phyloP scores from a whole-genome alignment of 192 early-diverging fungal species.

The Umbelopsis ramanniana region DNA sequence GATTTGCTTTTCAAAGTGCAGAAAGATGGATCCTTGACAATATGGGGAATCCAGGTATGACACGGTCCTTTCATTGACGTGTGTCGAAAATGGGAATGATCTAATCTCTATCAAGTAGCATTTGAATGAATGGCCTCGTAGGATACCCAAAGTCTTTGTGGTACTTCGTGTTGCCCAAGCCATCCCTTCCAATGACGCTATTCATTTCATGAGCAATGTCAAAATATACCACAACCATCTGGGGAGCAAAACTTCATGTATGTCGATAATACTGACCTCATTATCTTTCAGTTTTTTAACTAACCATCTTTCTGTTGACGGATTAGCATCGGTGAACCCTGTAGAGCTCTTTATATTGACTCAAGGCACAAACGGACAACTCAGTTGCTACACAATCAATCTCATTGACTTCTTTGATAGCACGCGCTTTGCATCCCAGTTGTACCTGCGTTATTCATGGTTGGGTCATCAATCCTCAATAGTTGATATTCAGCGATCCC shows the following conservation, averaged over 20 bases:
- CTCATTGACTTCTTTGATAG: conserved; percentile 79
- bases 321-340: conserved; percentile 45
- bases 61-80: background rate
- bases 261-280: background rate
- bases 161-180: conserved; percentile 65
- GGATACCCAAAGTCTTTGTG: conserved; percentile 68
- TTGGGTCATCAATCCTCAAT: conserved; percentile 62
- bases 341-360: conserved; percentile 67
- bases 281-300: conserved; percentile 10
- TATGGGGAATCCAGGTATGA: conserved; percentile 81
- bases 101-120: conserved; percentile 46
- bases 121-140: conserved; percentile 61
- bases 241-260: conserved; percentile 49
- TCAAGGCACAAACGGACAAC: conserved; percentile 59
- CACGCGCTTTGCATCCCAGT: conserved; percentile 56
- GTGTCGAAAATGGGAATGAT: background rate
- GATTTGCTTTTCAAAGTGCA: conserved; percentile 78
- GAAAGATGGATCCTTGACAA: conserved; percentile 68
- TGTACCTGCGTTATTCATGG: conserved; percentile 69
- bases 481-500: conserved; percentile 47
- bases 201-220: conserved; percentile 60
- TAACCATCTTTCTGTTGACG: background rate
- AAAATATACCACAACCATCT: conserved; percentile 37
- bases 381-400: conserved; percentile 73
- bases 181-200: conserved; percentile 54